phyloP scores from a whole-genome alignment of 2,329 filamentous ascomycete genomes.

The Neoscytalidium dimidiatum region DNA sequence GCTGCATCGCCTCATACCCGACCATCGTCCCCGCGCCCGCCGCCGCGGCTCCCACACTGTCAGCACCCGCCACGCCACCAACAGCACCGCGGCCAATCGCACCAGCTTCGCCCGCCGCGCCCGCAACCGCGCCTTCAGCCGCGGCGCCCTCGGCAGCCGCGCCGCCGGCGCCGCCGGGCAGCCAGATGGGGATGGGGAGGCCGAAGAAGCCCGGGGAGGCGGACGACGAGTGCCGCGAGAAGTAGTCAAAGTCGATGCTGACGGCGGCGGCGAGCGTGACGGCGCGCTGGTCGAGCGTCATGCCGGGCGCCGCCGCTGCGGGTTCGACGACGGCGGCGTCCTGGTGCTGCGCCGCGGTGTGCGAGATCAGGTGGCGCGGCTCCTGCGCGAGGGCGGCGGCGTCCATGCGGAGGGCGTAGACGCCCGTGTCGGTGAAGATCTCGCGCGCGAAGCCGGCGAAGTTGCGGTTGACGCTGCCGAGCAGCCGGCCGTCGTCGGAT shows the following conservation, averaged over 20 bases:
- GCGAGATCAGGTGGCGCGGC: neutral
- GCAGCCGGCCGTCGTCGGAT: conserved; percentile 50
- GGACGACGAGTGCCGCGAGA: conserved; percentile 64
- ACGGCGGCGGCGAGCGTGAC: conserved; percentile 68
- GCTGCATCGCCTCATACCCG: conserved; percentile 64
- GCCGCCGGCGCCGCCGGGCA: conserved; percentile 50
- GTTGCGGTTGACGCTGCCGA: conserved; percentile 65
- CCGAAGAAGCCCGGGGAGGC: conserved; percentile 45
- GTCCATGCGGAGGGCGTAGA: conserved; percentile 67
- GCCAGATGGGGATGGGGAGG: conserved; percentile 50
- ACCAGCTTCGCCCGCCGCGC: conserved; percentile 42
- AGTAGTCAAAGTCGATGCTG: conserved; percentile 68
- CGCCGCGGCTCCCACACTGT: conserved; percentile 35
- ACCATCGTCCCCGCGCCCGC: conserved; percentile 60
- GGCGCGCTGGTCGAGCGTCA: conserved; percentile 67
- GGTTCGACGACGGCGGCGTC: conserved; percentile 29
- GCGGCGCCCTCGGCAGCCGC: conserved; percentile 33
- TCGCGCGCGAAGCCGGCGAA: conserved; percentile 65
- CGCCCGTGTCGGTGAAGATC: conserved; percentile 66
- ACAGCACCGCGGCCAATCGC: conserved; percentile 53
- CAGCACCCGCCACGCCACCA: conserved; percentile 44
- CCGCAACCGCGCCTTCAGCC: conserved; percentile 40
- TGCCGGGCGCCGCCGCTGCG: conserved; percentile 43
- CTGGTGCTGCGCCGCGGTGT: neutral
- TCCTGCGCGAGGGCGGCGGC: conserved; percentile 41